Evolutionary conservation across 495 filamentous ascomycete species (phyloP).

Genomic region (Neurospora cerealis): DNA sequence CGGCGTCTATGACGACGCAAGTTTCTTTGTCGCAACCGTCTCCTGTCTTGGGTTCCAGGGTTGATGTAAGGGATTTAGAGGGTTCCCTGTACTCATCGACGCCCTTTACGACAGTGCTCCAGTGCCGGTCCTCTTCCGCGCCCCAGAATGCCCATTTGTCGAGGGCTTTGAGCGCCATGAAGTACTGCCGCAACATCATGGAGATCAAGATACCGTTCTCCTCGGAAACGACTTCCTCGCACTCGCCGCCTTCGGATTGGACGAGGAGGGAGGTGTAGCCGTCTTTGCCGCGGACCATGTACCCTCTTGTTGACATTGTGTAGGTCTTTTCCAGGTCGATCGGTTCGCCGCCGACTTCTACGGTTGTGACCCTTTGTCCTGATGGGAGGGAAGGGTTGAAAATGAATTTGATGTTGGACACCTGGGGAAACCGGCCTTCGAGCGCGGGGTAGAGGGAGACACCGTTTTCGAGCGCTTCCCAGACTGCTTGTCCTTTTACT

Average conservation of each 20-base stretch:
- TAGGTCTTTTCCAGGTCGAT: slow-evolving; percentile 54
- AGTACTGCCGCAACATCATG: slow-evolving; percentile 79
- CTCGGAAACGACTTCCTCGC: slow-evolving; percentile 68
- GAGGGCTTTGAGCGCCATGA: slow-evolving; percentile 70
- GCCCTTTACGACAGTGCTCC: slow-evolving; percentile 47
- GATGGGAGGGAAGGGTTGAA: slow-evolving; percentile 52
- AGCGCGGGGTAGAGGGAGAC: slow-evolving; percentile 70
- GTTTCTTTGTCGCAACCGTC: background rate
- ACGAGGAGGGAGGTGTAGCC: slow-evolving; percentile 67
- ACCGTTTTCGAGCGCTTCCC: slow-evolving; percentile 72
- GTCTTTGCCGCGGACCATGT: slow-evolving; percentile 79
- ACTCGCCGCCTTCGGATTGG: slow-evolving; percentile 57
- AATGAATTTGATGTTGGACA: slow-evolving; percentile 66
- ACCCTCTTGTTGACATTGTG: slow-evolving; percentile 63
- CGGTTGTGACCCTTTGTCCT: slow-evolving; percentile 52
- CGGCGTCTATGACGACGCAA: slow-evolving; percentile 15
- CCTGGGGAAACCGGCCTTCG: slow-evolving; percentile 73
- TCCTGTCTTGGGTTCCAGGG: background rate
- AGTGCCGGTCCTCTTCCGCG: slow-evolving; percentile 44
- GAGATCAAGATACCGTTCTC: slow-evolving; percentile 80
- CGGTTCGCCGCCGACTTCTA: slow-evolving; percentile 46
- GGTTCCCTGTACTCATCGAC: slow-evolving; percentile 7
- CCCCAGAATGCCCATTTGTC: slow-evolving; percentile 65
- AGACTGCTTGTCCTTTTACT: slow-evolving; percentile 53
- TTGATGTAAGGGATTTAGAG: background rate